These are phyloP conservation scores for Myrmaecium sp. DNA, from an alignment of 2,329 filamentous ascomycete species.

Conservation along the genomic window DNA sequence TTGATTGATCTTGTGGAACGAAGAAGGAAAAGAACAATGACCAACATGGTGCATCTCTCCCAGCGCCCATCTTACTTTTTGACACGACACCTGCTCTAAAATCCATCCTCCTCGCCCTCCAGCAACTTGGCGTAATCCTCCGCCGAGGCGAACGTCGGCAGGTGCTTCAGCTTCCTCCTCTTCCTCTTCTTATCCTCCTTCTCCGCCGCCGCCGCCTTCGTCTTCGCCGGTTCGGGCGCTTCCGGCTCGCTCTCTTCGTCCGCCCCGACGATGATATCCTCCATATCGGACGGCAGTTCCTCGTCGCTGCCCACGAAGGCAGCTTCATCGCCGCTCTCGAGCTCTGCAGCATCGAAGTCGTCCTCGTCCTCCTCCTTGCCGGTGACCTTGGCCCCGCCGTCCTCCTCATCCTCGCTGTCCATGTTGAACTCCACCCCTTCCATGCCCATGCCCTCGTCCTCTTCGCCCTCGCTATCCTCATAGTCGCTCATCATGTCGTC, in stretches of 20 bases:
- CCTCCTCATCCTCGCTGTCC: slow-evolving; percentile 31
- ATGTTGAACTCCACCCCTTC: slow-evolving; percentile 26
- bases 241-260: slow-evolving; percentile 25
- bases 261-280: slow-evolving; percentile 19
- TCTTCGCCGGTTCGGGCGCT: slow-evolving; percentile 24
- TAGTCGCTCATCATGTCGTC: too few species aligned
- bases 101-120: slow-evolving; percentile 47
- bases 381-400: slow-evolving; percentile 29
- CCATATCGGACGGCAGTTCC: slow-evolving; percentile 34
- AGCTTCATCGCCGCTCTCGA: slow-evolving; percentile 36
- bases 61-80: too few species aligned
- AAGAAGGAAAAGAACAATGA: too few species aligned
- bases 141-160: slow-evolving; percentile 83
- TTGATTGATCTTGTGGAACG: too few species aligned
- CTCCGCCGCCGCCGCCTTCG: slow-evolving; percentile 11
- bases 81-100: too few species aligned
- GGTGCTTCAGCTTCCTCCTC: slow-evolving; percentile 68
- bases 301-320: slow-evolving; percentile 38
- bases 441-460: slow-evolving; percentile 26
- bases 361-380: slow-evolving; percentile 15
- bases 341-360: slow-evolving; percentile 12
- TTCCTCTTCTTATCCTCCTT: slow-evolving; percentile 34
- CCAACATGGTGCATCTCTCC: too few species aligned
- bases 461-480: slow-evolving; percentile 36
- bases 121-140: slow-evolving; percentile 87